A percentile compares a stretch with the other conserved stretches of the same genome.
phyloP scores from a whole-genome alignment of 805 yeast species.

The Wickerhamomyces chambardii region DNA sequence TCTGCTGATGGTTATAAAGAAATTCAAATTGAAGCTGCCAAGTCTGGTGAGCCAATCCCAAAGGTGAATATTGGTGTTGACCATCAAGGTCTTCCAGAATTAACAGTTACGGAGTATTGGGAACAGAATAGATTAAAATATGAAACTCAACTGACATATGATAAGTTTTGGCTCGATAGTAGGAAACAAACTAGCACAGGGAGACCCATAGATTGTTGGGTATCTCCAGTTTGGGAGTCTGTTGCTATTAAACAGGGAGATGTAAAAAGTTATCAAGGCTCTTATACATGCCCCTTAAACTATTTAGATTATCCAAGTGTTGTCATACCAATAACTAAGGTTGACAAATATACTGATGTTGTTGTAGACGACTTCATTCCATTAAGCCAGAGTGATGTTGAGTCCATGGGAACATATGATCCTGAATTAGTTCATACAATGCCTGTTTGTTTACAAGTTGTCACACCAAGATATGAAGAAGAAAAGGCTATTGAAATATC shows the following conservation, averaged over 20 bases:
- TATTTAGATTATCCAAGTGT: constrained; percentile 30
- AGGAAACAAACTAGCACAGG: constrained; percentile 23
- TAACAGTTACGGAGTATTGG: constrained; percentile 26
- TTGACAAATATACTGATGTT: constrained; percentile 23
- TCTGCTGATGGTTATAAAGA: constrained; percentile 26
- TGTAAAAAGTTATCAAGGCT: constrained; percentile 25
- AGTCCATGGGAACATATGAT: constrained; percentile 30
- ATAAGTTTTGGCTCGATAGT: constrained; percentile 28
- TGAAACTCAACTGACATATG: constrained; percentile 25
- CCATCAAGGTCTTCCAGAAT: constrained; percentile 1
- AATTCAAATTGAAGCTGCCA: constrained; percentile 16
- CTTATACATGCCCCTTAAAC: constrained; percentile 34
- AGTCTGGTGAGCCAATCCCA: constrained; percentile 25
- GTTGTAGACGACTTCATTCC: constrained; percentile 14
- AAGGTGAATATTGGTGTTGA: constrained; percentile 19
- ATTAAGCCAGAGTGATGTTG: constrained; percentile 22
- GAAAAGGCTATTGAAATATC: constrained; percentile 22
- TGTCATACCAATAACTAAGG: constrained; percentile 34
- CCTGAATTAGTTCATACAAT: constrained; percentile 38
- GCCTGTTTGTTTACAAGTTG: constrained; percentile 48
- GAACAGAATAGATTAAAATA: constrained; percentile 26
- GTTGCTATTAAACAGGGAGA: constrained; percentile 32
- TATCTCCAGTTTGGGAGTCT: constrained; percentile 35
- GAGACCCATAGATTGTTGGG: constrained; percentile 36
- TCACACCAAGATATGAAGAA: constrained; percentile 47